Evolutionary conservation across 441 rosid species (phyloP).

Genomic region (Eutrema salsugineum): DNA sequence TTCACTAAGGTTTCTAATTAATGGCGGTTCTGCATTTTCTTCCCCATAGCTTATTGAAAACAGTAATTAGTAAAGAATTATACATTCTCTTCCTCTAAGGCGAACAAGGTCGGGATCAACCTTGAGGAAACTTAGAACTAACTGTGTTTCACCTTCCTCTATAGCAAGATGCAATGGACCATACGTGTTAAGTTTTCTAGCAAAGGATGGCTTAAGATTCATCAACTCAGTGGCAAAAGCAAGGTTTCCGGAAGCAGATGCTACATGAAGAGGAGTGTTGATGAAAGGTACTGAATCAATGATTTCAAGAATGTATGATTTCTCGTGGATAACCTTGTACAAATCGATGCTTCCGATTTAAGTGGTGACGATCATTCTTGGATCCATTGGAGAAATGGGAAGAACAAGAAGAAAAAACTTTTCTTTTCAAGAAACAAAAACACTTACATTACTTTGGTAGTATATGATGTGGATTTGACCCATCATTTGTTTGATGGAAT

Average conservation of each 20-base stretch:
- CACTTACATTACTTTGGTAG: neutral
- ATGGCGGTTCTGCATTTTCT: no score
- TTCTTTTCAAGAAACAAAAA: neutral
- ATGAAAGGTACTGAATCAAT: slow-evolving; percentile 24
- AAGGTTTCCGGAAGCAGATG: slow-evolving; percentile 16
- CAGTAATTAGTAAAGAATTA: no score
- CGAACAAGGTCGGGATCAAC: slow-evolving; percentile 24
- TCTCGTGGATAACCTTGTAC: neutral
- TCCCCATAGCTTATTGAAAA: no score
- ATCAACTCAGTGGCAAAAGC: slow-evolving; percentile 21
- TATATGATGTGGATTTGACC: neutral
- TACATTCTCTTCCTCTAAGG: slow-evolving; percentile 27
- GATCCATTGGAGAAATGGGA: slow-evolving; percentile 13
- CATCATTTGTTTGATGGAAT: neutral
- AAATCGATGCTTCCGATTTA: slow-evolving; percentile 15
- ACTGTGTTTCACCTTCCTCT: neutral
- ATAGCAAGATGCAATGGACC: slow-evolving; percentile 22
- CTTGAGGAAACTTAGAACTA: slow-evolving; percentile 8
- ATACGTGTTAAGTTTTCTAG: slow-evolving; percentile 17
- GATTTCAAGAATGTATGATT: slow-evolving; percentile 12
- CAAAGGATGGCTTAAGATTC: slow-evolving; percentile 25
- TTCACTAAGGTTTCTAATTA: no score
- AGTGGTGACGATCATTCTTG: neutral
- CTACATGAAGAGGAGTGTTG: slow-evolving; percentile 24
- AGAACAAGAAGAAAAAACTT: neutral